Base-by-base conservation (phyloP, 805 yeast species). In the Saccharomycopsis capsularis region DNA sequence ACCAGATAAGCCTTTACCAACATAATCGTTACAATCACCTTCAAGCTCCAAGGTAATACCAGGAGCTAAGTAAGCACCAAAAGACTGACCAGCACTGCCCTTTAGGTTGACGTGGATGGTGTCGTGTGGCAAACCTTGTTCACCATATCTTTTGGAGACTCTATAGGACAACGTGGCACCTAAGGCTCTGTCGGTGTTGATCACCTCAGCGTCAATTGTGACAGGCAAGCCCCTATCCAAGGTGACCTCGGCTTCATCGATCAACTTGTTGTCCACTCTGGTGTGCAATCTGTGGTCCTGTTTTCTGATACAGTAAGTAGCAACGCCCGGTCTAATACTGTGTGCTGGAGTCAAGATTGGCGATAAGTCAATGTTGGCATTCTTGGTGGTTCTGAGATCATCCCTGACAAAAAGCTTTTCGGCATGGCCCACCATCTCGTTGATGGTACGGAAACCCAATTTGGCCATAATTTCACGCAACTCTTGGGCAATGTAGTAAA, bases 11-110 rank as follows among this genome's bases (percentile, higher is more conserved):
- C 98, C 97, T 70, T 91, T 91, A 57, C 98, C 99, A 56, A 93
- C 96, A 67, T 93, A 91, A 71, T 91, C 99, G 65, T 91, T 91
- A 58, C 96, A 87, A 68, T 91, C 99, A 73, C 99, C 99, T 70
- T 88, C 95, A 56, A 91, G 74, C 66, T 87, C 95, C 62, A 91
- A 79, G 9, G 98, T 93, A 55, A 91, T 82, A 73, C 99, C 99
- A 4, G 95, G 82, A 43, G 98, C 95, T 60, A 93, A 75, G 74
- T 87, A 91, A 2, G 98, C 99, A 71, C 99, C 99, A 63, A 93
- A 91, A 2, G 97, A 89, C 71, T 91, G 99, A 61, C 99, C 99
- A 25, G 99, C 99, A 50, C 90, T 83, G 56, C 99, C 99, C 62
- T 74, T 75, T 50, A 86, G 78, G 63, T 90, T 85, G 39, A 90